Base-by-base conservation (phyloP, 306 rosid genomes). In the Castanea sativa region DNA sequence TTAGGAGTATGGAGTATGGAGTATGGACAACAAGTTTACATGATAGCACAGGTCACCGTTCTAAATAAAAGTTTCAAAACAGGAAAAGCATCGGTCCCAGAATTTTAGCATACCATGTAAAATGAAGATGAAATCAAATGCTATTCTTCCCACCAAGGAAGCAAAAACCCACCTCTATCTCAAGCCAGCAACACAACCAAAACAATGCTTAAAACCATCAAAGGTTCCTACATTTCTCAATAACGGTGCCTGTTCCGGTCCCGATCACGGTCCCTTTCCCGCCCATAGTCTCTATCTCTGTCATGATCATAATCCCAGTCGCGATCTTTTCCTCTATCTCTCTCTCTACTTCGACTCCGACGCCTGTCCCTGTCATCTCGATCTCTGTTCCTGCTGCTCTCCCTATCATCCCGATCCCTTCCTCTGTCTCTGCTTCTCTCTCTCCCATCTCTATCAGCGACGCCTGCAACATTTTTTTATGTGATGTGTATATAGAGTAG, bases 371-470 rank as follows among this genome's bases (percentile, higher is more conserved):
- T 85, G 7, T 80, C 87, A 10, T 81, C 90, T 75, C 92, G 87
- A 70, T 90, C 97, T 81, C 89, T 91, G 84, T 33, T 84, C 87
- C 83, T 79, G 83, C 91, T 85, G 78, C 86, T 81, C 23, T 81
- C 92, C 51, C 93, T 86, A 71, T 90, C 92, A 55, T 83, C 85
- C 10, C 85, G 87, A 7, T 91, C 97, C 83, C 97, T 90, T 79
- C 88, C 97, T 76, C 95, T 87, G 80, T 87, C 98, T 82, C 93
- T 86, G 76, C 94, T 83, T 85, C 91, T 93, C 82, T 92, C 97
- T 86, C 91, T 84, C 61, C 89, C 83, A 84, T 92, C 99, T 82
- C 81, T 87, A 56, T 91, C 97, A 59, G 78, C 20, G 33, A 88
- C 90, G 79, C 96, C 99, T 95, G 97, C 38, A 77, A 88, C 53